A percentile compares a stretch with the other conserved stretches of the same genome.
Evolutionary conservation across 129 eudicot genomes (phyloP).

Genomic region (Lonicera japonica): DNA sequence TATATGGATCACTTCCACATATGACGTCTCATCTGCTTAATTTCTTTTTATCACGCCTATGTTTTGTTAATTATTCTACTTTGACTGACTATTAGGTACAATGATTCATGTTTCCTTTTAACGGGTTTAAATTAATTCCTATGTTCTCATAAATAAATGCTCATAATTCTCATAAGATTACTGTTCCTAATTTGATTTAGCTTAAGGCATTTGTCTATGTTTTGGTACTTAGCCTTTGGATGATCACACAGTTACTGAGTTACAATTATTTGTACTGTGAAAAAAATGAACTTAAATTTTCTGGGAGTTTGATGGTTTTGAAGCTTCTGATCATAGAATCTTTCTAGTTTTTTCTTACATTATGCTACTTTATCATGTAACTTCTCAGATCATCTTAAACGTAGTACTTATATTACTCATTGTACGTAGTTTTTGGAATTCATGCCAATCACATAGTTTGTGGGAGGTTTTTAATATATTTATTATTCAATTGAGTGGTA

Average conservation of each 20-base stretch:
- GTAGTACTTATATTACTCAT: neutral
- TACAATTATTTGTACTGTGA: neutral
- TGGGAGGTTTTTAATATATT: too few relatives aligned
- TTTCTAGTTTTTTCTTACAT: neutral
- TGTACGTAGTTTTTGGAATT: constrained; percentile 5
- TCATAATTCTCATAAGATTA: too few relatives aligned
- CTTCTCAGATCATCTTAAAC: constrained; percentile 4
- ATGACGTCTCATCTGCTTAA: too few relatives aligned
- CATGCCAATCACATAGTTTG: neutral
- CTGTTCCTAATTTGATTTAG: too few relatives aligned
- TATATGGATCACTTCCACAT: neutral
- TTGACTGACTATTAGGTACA: neutral
- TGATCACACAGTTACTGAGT: constrained; percentile 5
- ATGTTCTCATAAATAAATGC: too few relatives aligned
- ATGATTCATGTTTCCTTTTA: neutral
- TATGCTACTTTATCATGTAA: constrained; percentile 7
- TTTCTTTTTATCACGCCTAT: too few relatives aligned
- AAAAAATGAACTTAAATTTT: neutral
- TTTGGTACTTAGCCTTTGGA: neutral
- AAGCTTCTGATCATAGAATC: neutral
- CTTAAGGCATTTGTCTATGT: too few relatives aligned
- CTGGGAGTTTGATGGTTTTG: neutral
- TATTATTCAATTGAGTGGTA: too few relatives aligned
- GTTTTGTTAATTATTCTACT: neutral
- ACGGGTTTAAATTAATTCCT: neutral